Evolutionary conservation across 2,329 filamentous ascomycete species (phyloP).

Genomic region (Botrytis tulipae): DNA sequence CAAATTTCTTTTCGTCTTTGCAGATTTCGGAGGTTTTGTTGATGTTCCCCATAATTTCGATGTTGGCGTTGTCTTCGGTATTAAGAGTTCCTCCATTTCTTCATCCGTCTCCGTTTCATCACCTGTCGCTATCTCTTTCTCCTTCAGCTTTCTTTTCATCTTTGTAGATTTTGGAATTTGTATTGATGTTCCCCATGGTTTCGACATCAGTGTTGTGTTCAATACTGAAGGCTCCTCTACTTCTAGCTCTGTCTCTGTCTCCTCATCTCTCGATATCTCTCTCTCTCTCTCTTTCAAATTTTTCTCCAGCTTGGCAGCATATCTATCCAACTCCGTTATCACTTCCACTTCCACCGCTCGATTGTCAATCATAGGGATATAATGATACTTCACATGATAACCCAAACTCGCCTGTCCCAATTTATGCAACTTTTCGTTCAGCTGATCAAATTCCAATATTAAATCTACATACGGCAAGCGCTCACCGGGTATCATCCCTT

Average conservation of each 20-base stretch:
- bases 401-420: neutral
- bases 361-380: neutral
- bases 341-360: neutral
- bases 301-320: neutral
- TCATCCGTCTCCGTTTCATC: too few species aligned
- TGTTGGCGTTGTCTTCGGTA: too few species aligned
- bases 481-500: neutral
- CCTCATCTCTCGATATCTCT: neutral
- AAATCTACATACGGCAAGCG: neutral
- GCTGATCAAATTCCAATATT: neutral
- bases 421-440: neutral
- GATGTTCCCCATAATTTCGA: too few species aligned
- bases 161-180: too few species aligned
- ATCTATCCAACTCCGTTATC: neutral
- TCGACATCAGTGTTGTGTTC: neutral
- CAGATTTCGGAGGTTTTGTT: too few species aligned
- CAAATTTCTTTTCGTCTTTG: too few species aligned
- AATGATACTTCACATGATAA: neutral
- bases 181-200: neutral
- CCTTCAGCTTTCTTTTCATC: too few species aligned
- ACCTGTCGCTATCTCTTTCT: too few species aligned
- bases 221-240: neutral
- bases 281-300: accelerated
- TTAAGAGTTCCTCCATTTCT: too few species aligned
- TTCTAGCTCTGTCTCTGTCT: neutral